Evolutionary conservation across 352 stramenopile species (phyloP), one percentile per base, ranked within the genome.

Genomic region (Plasmopara viticola): DNA sequence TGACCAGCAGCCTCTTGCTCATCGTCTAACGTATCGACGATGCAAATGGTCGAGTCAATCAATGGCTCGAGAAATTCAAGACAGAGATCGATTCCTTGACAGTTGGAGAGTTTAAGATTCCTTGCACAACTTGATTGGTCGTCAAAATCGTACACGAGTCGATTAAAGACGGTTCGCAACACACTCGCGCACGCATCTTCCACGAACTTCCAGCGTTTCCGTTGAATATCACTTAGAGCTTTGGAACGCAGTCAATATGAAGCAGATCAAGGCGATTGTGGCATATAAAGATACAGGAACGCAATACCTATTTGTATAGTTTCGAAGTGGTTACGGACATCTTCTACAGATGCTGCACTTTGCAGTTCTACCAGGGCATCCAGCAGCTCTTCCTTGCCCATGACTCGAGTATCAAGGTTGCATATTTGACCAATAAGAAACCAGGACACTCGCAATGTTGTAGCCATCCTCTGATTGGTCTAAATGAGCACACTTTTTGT

Each of bases 131-230:
- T 35, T 18, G 33, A 10, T 49, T 44, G 41, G 14, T 40, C 35
- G 2, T 51, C 41, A 3, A 35, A 31, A 33, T 66, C 51, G 29
- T 54, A 12, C 3, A 49, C 28, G 45, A 48, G 58, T 14, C 66
- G 5, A 0, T n/a, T 10, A 10, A 63, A 60, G 41, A 70, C 46
- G 18, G 56, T 58, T 5, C 61, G 66, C n/a, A 86, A 44, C 31
- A 88, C 73, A 9, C 60, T 57, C 1, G 70, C 67, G 50, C 81
- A 78, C 10, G 73, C 56, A 58, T 87, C 77, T 62, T 88, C 78
- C 20, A 88, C 54, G 50, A 90, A 87, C 29, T 64, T 64, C 49
- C 77, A 87, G 34, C 72, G 70, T 51, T 90, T 90, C 37, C 75
- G 71, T 6, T 59, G 13, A 28, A 90, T 80, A 31, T 82, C 66